Conservation (phyloP, 164 flowering plant species). For the Brasenia schreberi region DNA sequence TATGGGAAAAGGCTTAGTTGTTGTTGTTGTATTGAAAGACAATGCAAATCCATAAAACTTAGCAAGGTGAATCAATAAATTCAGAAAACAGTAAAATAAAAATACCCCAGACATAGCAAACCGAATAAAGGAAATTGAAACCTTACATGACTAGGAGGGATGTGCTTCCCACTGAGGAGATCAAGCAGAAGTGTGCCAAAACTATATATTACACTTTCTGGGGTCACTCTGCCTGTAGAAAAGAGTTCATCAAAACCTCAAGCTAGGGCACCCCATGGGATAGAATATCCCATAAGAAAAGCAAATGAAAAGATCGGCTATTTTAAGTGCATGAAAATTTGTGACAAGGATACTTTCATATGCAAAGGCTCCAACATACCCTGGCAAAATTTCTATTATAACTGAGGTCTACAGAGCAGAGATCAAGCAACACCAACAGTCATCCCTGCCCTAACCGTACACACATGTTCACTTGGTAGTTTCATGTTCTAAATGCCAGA, state of each 20-base stretch:
- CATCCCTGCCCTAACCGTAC: too few species aligned
- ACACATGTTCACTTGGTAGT: too few species aligned
- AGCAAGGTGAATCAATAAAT: background rate
- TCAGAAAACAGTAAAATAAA: background rate
- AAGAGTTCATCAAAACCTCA: background rate
- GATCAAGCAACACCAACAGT: background rate
- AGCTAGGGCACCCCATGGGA: background rate
- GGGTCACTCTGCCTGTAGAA: constrained; percentile 69
- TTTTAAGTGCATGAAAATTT: too few species aligned
- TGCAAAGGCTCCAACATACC: too few species aligned
- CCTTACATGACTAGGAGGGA: constrained; percentile 97
- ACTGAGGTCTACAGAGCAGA: background rate
- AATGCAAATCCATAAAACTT: background rate
- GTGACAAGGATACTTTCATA: too few species aligned
- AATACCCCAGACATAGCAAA: too few species aligned
- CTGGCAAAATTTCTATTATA: too few species aligned
- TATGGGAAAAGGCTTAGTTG: too few species aligned
- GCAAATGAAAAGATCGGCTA: background rate
- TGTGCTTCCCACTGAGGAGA: constrained; percentile 92
- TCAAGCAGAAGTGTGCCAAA: constrained; percentile 93
- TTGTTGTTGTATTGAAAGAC: too few species aligned
- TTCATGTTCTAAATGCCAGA: too few species aligned
- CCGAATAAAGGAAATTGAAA: background rate
- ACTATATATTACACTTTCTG: constrained; percentile 92
- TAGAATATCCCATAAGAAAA: background rate